These are phyloP conservation scores for Amphichorda felina DNA, from an alignment of 2,329 filamentous ascomycete species.

Conservation along the genomic window DNA sequence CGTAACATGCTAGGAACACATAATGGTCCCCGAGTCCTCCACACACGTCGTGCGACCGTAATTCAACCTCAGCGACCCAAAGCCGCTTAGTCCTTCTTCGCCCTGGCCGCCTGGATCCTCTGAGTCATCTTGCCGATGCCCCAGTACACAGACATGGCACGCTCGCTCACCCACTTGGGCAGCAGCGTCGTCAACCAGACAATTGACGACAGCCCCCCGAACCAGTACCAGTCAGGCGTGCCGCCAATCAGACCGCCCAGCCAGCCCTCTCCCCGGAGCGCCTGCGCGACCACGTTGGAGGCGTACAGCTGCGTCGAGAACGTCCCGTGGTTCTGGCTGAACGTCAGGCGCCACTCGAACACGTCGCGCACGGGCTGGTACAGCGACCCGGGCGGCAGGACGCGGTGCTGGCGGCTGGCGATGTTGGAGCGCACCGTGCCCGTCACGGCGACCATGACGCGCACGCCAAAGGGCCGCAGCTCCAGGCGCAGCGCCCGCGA, in stretches of 20 bases:
- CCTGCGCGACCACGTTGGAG: slow-evolving; percentile 25
- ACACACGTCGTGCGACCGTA: no score
- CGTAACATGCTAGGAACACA: no score
- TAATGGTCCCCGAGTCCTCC: no score
- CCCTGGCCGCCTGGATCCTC: slow-evolving; percentile 3
- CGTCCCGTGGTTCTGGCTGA: slow-evolving; percentile 34
- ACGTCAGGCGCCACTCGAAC: slow-evolving; percentile 32
- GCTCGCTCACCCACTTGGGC: slow-evolving; percentile 4
- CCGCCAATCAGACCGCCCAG: slow-evolving; percentile 10
- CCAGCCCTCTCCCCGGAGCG: slow-evolving; percentile 25
- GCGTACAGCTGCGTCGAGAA: slow-evolving; percentile 29
- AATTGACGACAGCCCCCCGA: slow-evolving; percentile 3
- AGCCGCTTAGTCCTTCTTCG: background rate
- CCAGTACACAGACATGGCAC: slow-evolving; percentile 3
- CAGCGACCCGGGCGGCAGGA: slow-evolving; percentile 30
- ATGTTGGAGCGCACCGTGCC: slow-evolving; percentile 42
- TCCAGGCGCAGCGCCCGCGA: slow-evolving; percentile 41
- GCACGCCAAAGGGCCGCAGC: slow-evolving; percentile 38
- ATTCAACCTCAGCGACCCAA: no score
- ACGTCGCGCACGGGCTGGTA: slow-evolving; percentile 33
- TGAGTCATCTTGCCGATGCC: slow-evolving; percentile 3
- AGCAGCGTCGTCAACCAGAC: slow-evolving; percentile 5
- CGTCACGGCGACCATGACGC: slow-evolving; percentile 44
- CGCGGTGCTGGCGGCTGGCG: slow-evolving; percentile 24
- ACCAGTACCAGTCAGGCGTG: slow-evolving; percentile 4